Base-by-base conservation (phyloP, 2,329 filamentous ascomycete species). In the Beauveria pseudobassiana region DNA sequence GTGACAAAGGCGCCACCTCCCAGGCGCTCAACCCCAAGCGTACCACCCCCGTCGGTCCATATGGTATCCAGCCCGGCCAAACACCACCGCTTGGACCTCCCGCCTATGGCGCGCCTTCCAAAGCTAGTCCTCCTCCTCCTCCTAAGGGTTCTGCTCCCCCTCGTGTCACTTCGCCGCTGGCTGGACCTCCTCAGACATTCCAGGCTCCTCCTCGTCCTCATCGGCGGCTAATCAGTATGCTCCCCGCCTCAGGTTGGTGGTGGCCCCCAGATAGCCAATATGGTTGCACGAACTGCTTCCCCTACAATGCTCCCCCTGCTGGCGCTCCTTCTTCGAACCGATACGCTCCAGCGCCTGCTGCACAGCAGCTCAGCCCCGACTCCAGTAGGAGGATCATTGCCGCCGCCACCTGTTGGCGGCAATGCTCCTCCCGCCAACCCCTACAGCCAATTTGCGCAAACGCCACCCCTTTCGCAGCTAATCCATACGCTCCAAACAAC, bases 281-380 rank as follows among this genome's bases (percentile, higher is more conserved):
- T 85, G 22, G 82, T 91, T 57, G 83, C 87, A 24, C 87, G 91
- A 65, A 91, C 88, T 30, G 82, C 88, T 5, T 96, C 93, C 28
- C 93, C 6, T 97, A 96, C 74, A 91, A 93, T 69, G 85, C 89
- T 43, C 89, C 93, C 59, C 90, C 90, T 7, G 78, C 87, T 34
- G 82, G 80, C 20, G 79, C 85, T 5, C 87, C 90, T n/a, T 84
- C 88, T 6, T 82, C 86, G 10, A 91, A 86, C 76, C 81, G 91
- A 69, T 96, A 96, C 72, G 87, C 90, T 16, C 89, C 89, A 14
- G 79, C 83, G 57, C 85, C 88, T 50, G 77, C 83, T 18, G 71
- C 82, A 24, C 84, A 87, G 69, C 77, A 76, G 55, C 72, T 76
- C 64, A 71, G 77, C 59, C 77, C 77, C 74, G 57, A 83, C 80